A percentile compares a stretch with the other conserved stretches of the same genome.
Conservation (phyloP, 495 filamentous ascomycete species). For the Penicillium coffeae region DNA sequence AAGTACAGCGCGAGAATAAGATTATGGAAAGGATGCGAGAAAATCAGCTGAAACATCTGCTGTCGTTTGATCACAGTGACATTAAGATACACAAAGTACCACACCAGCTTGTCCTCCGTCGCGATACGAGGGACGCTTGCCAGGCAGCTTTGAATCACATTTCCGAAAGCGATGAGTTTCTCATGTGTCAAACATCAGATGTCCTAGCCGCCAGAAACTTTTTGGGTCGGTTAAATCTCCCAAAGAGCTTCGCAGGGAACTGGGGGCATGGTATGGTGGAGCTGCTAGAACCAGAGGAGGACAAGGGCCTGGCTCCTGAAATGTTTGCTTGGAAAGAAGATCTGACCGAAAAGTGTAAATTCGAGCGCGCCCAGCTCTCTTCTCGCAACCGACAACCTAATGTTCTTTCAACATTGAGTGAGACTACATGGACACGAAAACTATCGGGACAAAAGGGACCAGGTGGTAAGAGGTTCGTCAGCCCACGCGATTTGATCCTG, state of each 20-base stretch:
- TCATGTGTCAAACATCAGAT: slow-evolving; percentile 26
- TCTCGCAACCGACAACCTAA: background rate
- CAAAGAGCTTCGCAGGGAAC: slow-evolving; percentile 24
- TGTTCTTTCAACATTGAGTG: background rate
- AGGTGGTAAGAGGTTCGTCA: background rate
- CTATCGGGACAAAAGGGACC: background rate
- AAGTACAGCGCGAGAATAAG: slow-evolving; percentile 25
- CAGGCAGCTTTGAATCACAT: slow-evolving; percentile 4
- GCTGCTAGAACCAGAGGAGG: slow-evolving; percentile 5
- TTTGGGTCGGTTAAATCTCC: slow-evolving; percentile 22
- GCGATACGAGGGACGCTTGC: slow-evolving; percentile 10
- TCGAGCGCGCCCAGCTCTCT: background rate
- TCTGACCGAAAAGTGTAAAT: background rate
- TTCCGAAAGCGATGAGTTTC: slow-evolving; percentile 10
- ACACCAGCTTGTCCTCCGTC: slow-evolving; percentile 21
- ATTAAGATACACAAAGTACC: slow-evolving; percentile 12
- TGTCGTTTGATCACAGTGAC: slow-evolving; percentile 29
- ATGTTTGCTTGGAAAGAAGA: slow-evolving; percentile 18
- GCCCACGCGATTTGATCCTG: background rate
- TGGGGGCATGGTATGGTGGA: slow-evolving; percentile 28
- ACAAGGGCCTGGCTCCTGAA: background rate
- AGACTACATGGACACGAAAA: background rate
- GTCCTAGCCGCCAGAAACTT: slow-evolving; percentile 26
- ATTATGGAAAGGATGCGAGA: slow-evolving; percentile 26
- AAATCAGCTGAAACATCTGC: slow-evolving; percentile 26